Conservation (phyloP, 805 yeast species). For the Cyberlindnera suaveolens region DNA sequence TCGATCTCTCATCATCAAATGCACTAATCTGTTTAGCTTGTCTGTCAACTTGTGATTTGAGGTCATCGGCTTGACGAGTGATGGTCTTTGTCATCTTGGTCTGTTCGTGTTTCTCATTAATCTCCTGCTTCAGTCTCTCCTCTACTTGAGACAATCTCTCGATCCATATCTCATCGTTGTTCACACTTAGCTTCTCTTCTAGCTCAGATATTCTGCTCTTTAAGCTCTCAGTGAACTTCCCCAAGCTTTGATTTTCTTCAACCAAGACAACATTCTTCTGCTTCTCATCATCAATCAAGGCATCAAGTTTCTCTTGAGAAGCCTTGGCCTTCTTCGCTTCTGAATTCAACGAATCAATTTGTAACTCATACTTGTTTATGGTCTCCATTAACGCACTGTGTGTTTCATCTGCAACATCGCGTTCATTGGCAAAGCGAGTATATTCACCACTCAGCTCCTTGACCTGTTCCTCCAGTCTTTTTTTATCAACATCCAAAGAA, state of each 20-base stretch:
- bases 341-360: conserved; percentile 25
- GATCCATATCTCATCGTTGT: conserved; percentile 55
- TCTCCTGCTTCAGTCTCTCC: conserved; percentile 39
- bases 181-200: conserved; percentile 43
- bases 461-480: conserved; percentile 38
- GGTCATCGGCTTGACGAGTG: conserved; percentile 48
- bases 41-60: conserved; percentile 44
- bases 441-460: conserved; percentile 35
- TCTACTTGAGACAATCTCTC: conserved; percentile 49
- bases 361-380: conserved; percentile 24
- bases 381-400: conserved; percentile 12
- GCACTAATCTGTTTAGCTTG: conserved; percentile 44
- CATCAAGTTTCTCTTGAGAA: conserved; percentile 21
- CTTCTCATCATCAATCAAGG: conserved; percentile 32
- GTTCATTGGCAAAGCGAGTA: conserved; percentile 29
- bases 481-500: conserved; percentile 44
- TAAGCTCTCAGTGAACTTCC: conserved; percentile 48
- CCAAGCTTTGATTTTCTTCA: conserved; percentile 64
- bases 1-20: conserved; percentile 54
- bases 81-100: conserved; percentile 43
- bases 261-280: conserved; percentile 48
- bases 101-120: conserved; percentile 43
- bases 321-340: conserved; percentile 23
- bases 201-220: conserved; percentile 37
- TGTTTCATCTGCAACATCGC: conserved; percentile 19